Evolutionary conservation across 2,329 filamentous ascomycete genomes (phyloP).

Genomic region (Xylaria sp.): DNA sequence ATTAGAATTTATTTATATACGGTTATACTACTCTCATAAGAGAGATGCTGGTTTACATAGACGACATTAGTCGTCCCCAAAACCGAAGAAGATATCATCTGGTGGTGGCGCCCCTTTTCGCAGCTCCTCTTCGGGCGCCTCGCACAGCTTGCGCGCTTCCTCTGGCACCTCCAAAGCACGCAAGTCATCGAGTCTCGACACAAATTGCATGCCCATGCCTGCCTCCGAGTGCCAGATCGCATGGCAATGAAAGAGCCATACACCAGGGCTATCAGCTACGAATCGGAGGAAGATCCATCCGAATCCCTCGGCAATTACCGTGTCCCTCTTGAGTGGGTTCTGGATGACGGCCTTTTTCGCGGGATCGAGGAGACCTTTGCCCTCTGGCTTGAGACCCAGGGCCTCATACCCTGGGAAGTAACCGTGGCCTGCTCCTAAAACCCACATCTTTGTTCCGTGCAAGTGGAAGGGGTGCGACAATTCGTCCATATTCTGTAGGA

Average conservation of each 20-base stretch:
- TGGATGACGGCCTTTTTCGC: constrained; percentile 31
- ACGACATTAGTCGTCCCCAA: constrained; percentile 17
- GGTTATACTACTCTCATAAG: background rate
- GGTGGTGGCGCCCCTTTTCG: constrained; percentile 45
- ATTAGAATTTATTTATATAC: too few species aligned
- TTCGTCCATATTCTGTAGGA: constrained; percentile 58
- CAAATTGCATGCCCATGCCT: constrained; percentile 37
- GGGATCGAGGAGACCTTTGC: constrained; percentile 34
- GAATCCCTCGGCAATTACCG: constrained; percentile 40
- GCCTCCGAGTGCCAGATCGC: constrained; percentile 37
- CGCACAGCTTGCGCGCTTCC: constrained; percentile 43
- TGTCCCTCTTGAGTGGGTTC: constrained; percentile 46
- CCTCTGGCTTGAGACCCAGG: constrained; percentile 32
- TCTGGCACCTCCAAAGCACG: constrained; percentile 39
- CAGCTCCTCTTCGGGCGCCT: constrained; percentile 37
- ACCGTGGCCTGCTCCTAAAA: constrained; percentile 58
- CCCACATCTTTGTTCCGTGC: constrained; percentile 57
- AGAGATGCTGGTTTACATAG: background rate
- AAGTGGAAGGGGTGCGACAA: constrained; percentile 62
- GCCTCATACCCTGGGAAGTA: constrained; percentile 42
- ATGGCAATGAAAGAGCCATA: constrained; percentile 39
- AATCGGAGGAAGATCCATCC: constrained; percentile 47
- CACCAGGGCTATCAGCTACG: constrained; percentile 45
- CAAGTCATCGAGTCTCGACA: constrained; percentile 44
- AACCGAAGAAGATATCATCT: constrained; percentile 43